Base-by-base conservation (phyloP, 768 basidiomycete species). In the Boletus rubropictus region DNA sequence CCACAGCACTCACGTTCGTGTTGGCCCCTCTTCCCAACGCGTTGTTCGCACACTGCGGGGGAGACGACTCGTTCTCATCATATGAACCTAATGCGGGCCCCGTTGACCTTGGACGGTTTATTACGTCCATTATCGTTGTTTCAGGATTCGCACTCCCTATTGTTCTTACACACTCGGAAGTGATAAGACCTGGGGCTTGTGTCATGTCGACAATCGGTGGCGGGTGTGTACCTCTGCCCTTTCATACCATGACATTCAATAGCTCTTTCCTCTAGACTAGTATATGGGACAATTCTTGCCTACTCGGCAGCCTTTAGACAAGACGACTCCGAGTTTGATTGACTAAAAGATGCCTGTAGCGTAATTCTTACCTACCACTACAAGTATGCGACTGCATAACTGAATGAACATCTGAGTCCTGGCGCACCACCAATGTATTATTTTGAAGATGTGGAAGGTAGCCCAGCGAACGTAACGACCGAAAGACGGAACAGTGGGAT, bases 151-250 rank as follows among this genome's bases (percentile, higher is more conserved):
- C 94, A 12, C 73, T 98, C 14, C 96, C 96, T 0, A 76, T 96
- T 42, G 83, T 97, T 28, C 78, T 98, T 24, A 86, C 92, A 1
- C 96, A 98, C 55, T 89, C 96, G 3, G 83, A 84, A 46, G 76
- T 98, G 52, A 96, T 98, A 57, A 73, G 79, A 50, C 74, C 81
- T 3, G 82, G 79, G 14, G 96, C 96, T 33, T 91, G 88, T 63
- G 80, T 77, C 58, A 97, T 99, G 96, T 92, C 91, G 17, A 90
- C 97, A 50, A 75, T 88, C 27, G 96, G 96, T 12, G 96, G 96
- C 69, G 86, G 83, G 80, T 87, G 71, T 29, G 56, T 47, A 15
- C 43, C 31, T 35, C 37, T 35, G 27, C 44, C 34, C 12, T 54
- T 24, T 20, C 48, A 17, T 34, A 31, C 15, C 42, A 49, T 25